Base-by-base conservation (phyloP, 2,329 filamentous ascomycete species). In the Claviceps fusiformis region DNA sequence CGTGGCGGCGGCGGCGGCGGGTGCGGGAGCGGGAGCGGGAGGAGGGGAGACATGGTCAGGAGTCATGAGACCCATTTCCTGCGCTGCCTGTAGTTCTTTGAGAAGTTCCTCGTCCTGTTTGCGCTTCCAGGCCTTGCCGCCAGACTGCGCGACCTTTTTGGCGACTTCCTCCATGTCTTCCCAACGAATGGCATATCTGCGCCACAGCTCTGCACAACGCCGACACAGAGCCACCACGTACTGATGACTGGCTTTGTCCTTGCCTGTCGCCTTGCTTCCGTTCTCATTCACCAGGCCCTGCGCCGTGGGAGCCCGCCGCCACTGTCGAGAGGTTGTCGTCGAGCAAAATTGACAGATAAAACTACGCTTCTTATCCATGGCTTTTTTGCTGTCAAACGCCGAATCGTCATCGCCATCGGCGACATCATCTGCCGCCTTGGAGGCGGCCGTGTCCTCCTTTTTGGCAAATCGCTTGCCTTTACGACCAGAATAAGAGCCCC, bases 281-380 rank as follows among this genome's bases (percentile, higher is more conserved):
- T 76, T 73, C 55, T 95, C 80, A 29, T 79, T 79, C 35, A 91
- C 75, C 10, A 86, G 79, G 29, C 87, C 87, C 3, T 84, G 76
- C 9, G 86, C 84, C 50, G 83, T 85, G 9, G 93, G 93, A 13
- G 93, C 93, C 57, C 92, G 82, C 55, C 93, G 82, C 93, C 93
- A 98, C 68, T 95, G 89, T 53, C 89, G 81, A 5, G 91, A 95
- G 55, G 79, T 77, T 58, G 86, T 86, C 3, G 83, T 87, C 53
- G 76, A 79, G 69, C 93, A 98, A 67, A 96, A 97, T 67, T 95
- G 96, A 78, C 93, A 98, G 60, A 89, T 79, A 64, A 98, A 97
- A 24, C 81, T 80, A 59, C 87, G 84, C 70, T 95, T 95, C 67
- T 85, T 86, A 57, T 82, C 77, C 3, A 73, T 71, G 0, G 92